phyloP scores from a whole-genome alignment of 768 basidiomycete species.

The Lentinula edodes region DNA sequence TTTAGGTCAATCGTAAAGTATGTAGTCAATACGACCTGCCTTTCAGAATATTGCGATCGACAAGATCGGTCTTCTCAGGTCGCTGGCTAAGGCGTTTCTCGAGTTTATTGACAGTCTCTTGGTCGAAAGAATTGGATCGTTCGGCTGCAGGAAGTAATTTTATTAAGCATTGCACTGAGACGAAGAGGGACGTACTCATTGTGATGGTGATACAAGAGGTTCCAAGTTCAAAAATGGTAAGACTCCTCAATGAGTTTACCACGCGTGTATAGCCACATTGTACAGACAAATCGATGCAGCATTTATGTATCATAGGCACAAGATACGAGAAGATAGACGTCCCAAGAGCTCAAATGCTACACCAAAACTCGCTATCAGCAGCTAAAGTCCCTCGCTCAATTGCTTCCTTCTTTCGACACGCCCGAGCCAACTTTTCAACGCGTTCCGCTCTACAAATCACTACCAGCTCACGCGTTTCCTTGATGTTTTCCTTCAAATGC shows the following conservation, averaged over 20 bases:
- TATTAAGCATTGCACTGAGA: not conserved
- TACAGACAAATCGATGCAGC: not conserved
- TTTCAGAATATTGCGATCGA: conserved; percentile 69
- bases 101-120: conserved; percentile 34
- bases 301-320: not conserved
- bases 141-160: conserved; percentile 2
- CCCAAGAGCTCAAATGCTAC: conserved; percentile 5
- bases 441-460: conserved; percentile 16
- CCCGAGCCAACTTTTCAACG: not conserved
- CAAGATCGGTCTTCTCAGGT: conserved; percentile 55
- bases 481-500: conserved; percentile 17
- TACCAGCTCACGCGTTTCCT: conserved; percentile 15
- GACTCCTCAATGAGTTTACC: not conserved
- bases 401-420: not conserved
- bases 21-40: conserved; percentile 27
- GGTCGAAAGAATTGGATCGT: conserved; percentile 11
- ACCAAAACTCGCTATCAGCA: conserved; percentile 11
- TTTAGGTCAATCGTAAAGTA: not conserved
- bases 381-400: conserved; percentile 4
- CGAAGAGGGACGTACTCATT: conserved; percentile 5
- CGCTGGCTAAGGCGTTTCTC: conserved; percentile 50
- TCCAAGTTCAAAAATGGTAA: no score
- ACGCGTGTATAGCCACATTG: not conserved
- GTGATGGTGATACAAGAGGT: conserved; percentile 13
- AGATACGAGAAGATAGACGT: no score